Evolutionary conservation across 768 basidiomycete species (phyloP), one percentile per base, ranked within the genome.

Genomic region (Lactarius pseudohatsudake): DNA sequence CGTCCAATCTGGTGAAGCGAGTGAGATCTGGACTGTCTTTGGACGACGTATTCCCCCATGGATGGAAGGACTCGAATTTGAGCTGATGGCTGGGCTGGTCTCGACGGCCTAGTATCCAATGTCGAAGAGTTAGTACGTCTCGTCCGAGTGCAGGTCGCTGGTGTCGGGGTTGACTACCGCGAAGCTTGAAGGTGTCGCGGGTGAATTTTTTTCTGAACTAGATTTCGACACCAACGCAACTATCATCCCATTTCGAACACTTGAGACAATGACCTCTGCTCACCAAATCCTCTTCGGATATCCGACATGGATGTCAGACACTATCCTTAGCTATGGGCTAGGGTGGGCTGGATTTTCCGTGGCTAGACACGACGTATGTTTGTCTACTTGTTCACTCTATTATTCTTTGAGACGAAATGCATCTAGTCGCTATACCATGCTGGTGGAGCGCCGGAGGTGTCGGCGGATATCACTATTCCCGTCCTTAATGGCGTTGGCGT

Each of bases 51-150:
- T 81, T 0, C 78, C 80, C 1, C 72, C 71, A 36, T 76, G 72
- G 68, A 73, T 78, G 20, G 67, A 65, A 1, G 77, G 78, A 57
- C 40, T 64, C 40, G 6, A 55, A 4, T 70, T 64, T 6, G 70
- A 72, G 1, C 56, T 76, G 26, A 26, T 26, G 26, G 26, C 26
- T 64, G 71, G 6, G 78, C 80, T 4, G 82, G 81, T 6, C 66
- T 81, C 0, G 82, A 77, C 2, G 82, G 81, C 1, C 59, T 84
- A n/a, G 79, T 82, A 36, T 80, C 82, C 20, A 81, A 70, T 34
- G 75, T 74, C 0, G 67, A 76, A 30, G 83, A 84, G 41, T 75
- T 84, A 78, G 82, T 79, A 36, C 11, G 79, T 69, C 32, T 20
- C 20, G 18, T 41, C n/a, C 28, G 6, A 50, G 9, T 16, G 6